Evolutionary conservation across 345 rosid species (phyloP).

Genomic region (Hibiscus tridactylites): DNA sequence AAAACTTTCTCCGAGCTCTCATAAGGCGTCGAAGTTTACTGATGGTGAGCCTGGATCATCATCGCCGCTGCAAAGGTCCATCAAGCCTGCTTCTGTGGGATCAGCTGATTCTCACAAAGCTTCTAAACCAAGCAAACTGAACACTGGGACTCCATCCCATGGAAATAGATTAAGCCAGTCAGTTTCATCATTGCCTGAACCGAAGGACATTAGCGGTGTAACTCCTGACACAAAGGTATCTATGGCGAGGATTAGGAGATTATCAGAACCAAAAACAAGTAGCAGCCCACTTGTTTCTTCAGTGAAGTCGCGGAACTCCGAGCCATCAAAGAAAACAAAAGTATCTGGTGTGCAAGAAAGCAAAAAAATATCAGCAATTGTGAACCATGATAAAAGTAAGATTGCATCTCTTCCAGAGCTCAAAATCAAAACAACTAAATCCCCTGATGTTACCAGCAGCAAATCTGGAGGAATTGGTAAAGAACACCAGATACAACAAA

Average conservation of each 20-base stretch:
- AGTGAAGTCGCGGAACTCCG: conserved; percentile 37
- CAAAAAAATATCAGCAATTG: conserved; percentile 71
- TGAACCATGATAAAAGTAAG: conserved; percentile 72
- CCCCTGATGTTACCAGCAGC: conserved; percentile 20
- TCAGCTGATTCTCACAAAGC: conserved; percentile 43
- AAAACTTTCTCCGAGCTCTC: conserved; percentile 61
- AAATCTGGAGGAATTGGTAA: conserved; percentile 13
- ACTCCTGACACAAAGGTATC: conserved; percentile 51
- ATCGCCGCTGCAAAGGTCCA: conserved; percentile 57
- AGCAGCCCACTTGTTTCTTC: conserved; percentile 35
- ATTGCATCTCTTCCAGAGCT: conserved; percentile 78
- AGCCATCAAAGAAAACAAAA: conserved; percentile 34
- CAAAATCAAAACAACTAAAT: conserved; percentile 47
- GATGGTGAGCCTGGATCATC: conserved; percentile 67
- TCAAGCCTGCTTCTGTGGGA: conserved; percentile 41
- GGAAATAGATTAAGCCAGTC: conserved; percentile 51
- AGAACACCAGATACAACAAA: conserved; percentile 14
- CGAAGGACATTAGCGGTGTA: conserved; percentile 33
- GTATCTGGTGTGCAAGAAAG: conserved; percentile 41
- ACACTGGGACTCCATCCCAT: conserved; percentile 37
- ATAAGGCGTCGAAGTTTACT: conserved; percentile 67
- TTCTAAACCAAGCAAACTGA: conserved; percentile 46
- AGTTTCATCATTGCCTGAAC: conserved; percentile 52
- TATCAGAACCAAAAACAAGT: conserved; percentile 67
- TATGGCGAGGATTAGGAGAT: conserved; percentile 59